These are phyloP conservation scores for Codiaeum variegatum DNA, from an alignment of 441 rosid species.

Conservation along the genomic window DNA sequence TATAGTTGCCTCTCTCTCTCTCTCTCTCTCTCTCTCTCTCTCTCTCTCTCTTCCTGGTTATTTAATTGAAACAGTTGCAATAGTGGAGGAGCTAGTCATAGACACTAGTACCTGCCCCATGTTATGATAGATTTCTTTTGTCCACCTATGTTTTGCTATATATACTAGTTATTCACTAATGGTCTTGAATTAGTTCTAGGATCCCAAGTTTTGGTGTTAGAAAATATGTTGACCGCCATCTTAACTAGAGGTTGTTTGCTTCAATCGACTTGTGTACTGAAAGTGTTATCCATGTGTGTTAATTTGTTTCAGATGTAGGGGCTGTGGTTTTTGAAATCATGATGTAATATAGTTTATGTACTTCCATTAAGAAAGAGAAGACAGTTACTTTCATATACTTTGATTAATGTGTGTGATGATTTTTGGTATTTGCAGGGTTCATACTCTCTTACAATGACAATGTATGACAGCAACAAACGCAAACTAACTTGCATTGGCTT, in stretches of 20 bases:
- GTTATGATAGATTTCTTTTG: not conserved
- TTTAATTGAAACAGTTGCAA: not conserved
- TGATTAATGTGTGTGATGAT: not conserved
- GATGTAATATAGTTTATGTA: not conserved
- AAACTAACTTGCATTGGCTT: slow-evolving; percentile 77
- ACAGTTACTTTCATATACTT: not conserved
- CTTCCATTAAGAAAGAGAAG: not conserved
- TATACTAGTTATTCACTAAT: not conserved
- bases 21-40: not conserved
- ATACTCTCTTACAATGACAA: slow-evolving; percentile 76
- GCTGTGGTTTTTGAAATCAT: not conserved
- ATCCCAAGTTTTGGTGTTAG: not conserved
- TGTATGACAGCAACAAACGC: slow-evolving; percentile 41
- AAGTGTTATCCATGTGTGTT: not conserved
- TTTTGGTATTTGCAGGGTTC: slow-evolving; percentile 58
- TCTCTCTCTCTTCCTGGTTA: not conserved
- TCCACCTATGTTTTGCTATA: not conserved
- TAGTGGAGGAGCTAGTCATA: not conserved
- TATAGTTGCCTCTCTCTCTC: not conserved
- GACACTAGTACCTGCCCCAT: not conserved
- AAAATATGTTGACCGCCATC: not conserved
- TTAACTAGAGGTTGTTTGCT: not conserved
- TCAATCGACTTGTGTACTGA: not conserved
- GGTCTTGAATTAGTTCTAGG: not conserved
- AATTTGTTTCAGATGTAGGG: not conserved